Conservation (phyloP, 495 filamentous ascomycete genomes). For the Aspergillus heteromorphus region DNA sequence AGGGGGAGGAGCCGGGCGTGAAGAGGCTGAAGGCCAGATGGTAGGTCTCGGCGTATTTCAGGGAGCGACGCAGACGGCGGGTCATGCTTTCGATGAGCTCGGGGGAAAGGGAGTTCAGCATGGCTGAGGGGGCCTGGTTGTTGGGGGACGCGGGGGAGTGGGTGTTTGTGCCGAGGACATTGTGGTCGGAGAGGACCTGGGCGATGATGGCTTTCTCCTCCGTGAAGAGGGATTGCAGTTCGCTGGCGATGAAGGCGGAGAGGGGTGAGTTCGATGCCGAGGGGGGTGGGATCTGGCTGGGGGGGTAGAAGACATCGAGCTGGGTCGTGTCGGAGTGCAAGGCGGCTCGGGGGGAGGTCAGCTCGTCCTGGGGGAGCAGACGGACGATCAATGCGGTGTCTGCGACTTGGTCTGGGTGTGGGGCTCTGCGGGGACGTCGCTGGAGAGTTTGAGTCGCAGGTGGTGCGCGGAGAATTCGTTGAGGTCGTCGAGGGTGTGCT, state of each 20-base stretch:
- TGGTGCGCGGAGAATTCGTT: conserved; percentile 93
- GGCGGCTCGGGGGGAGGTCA: conserved; percentile 48
- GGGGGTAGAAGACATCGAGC: conserved; percentile 75
- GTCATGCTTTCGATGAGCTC: conserved; percentile 49
- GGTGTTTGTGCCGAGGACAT: conserved; percentile 15
- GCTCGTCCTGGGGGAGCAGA: conserved; percentile 56
- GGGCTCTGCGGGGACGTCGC: conserved; percentile 20
- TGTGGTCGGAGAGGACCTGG: conserved; percentile 60
- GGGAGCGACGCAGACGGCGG: conserved; percentile 65
- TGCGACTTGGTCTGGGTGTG: conserved; percentile 22
- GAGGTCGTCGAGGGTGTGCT: conserved; percentile 83
- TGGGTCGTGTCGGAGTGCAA: conserved; percentile 63
- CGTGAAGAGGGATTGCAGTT: conserved; percentile 72
- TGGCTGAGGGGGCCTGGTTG: conserved; percentile 17
- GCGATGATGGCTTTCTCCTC: conserved; percentile 90
- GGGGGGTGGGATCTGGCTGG: conserved; percentile 63
- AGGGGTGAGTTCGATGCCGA: conserved; percentile 68
- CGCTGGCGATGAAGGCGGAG: conserved; percentile 72
- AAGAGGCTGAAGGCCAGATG: conserved; percentile 96
- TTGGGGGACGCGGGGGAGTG: conserved; percentile 35
- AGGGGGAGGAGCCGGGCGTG: conserved; percentile 68
- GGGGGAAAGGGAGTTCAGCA: conserved; percentile 33
- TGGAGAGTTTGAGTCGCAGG: conserved; percentile 66
- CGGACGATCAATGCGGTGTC: conserved; percentile 64
- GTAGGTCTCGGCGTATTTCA: conserved; percentile 92